A percentile compares a stretch with the other conserved stretches of the same genome.
Evolutionary conservation across 768 basidiomycete genomes (phyloP).

Genomic region (Leccinum truebloodii): DNA sequence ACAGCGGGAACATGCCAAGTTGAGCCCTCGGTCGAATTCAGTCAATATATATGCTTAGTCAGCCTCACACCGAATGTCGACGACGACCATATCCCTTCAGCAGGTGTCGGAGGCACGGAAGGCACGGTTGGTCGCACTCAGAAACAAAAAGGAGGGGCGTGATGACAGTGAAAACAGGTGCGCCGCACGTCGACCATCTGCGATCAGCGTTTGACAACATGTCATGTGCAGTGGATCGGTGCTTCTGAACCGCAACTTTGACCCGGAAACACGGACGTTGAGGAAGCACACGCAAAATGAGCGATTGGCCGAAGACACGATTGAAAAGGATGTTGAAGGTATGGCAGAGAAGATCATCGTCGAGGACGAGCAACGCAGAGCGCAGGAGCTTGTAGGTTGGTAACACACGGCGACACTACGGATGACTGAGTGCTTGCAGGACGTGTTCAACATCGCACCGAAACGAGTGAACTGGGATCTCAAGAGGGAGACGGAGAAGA

Average conservation of each 20-base stretch:
- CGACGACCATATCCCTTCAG: conserved; percentile 58
- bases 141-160: conserved; percentile 69
- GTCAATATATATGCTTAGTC: conserved; percentile 32
- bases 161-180: conserved; percentile 42
- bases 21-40: background rate
- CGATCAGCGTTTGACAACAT: conserved; percentile 16
- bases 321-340: conserved; percentile 83
- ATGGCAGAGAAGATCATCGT: conserved; percentile 81
- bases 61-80: conserved; percentile 17
- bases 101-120: conserved; percentile 82
- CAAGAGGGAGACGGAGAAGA: conserved; percentile 92
- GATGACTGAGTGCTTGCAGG: conserved; percentile 47
- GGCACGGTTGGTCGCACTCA: conserved; percentile 74
- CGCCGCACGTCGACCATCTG: conserved; percentile 23
- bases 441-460: conserved; percentile 95
- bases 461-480: conserved; percentile 97
- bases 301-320: conserved; percentile 71
- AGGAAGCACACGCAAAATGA: conserved; percentile 65
- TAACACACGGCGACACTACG: background rate
- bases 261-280: conserved; percentile 81
- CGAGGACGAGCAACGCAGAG: conserved; percentile 83
- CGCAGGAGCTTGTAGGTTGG: conserved; percentile 82
- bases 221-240: conserved; percentile 42
- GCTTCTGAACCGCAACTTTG: conserved; percentile 81
- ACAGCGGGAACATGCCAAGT: conserved; percentile 26